Percentiles rank a stretch among this genome's conserved stretches.
These are phyloP conservation scores for Ophiostoma sp. DNA, from an alignment of 2,329 filamentous ascomycete species.

Conservation along the genomic window DNA sequence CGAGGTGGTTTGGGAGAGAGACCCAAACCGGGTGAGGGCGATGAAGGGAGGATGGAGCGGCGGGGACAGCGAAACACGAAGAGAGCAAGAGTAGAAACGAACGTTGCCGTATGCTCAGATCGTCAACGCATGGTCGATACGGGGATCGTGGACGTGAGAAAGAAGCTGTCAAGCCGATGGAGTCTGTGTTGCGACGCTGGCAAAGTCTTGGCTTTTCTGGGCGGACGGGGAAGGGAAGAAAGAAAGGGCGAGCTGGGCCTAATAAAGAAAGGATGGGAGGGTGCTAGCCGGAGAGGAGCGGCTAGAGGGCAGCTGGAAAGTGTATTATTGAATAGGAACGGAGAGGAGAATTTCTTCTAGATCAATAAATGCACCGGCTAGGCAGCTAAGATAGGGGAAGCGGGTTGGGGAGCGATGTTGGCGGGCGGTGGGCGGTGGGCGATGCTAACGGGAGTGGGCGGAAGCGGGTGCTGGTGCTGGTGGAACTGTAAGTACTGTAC, in stretches of 20 bases:
- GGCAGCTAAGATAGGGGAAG: neutral
- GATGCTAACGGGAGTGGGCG: neutral
- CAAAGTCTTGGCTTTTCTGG: conserved; percentile 22
- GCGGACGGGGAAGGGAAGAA: conserved; percentile 18
- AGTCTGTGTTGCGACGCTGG: conserved; percentile 17
- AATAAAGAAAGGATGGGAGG: neutral
- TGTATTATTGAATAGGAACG: neutral
- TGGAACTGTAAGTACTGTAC: neutral
- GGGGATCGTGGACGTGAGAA: neutral
- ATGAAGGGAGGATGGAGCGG: conserved; percentile 12
- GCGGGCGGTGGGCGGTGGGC: too few species aligned
- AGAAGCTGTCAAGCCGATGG: conserved; percentile 11
- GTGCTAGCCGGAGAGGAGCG: neutral
- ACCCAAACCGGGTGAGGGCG: conserved; percentile 23
- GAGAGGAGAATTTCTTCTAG: neutral
- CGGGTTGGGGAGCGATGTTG: neutral
- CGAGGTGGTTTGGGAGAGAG: conserved; percentile 22
- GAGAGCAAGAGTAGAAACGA: too few species aligned
- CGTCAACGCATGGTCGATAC: neutral
- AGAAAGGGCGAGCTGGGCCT: conserved; percentile 19
- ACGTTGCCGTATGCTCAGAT: neutral
- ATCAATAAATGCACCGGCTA: neutral
- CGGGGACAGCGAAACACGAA: neutral
- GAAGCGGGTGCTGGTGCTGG: neutral
- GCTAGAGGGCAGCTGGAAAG: neutral